Conservation (phyloP, 2,329 filamentous ascomycete species). For the Chaetomium strumarium region DNA sequence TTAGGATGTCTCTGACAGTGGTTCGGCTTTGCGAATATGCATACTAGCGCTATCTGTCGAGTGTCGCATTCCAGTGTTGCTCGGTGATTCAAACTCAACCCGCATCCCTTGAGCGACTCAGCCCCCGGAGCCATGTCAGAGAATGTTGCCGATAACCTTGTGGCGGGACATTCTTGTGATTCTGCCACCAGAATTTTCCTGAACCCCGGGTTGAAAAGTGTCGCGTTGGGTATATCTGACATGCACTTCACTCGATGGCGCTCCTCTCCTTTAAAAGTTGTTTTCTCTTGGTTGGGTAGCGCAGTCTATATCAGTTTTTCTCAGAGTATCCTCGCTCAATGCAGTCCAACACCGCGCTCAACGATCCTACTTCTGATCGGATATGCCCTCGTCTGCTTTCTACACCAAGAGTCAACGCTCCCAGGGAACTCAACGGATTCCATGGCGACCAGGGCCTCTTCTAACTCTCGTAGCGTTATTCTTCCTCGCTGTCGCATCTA, state of each 20-base stretch:
- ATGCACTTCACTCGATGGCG: too few species aligned
- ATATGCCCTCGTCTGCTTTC: slow-evolving; percentile 8
- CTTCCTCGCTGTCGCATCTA: slow-evolving; percentile 4
- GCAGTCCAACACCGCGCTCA: neutral
- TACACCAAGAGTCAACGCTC: slow-evolving; percentile 13
- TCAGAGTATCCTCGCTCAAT: neutral
- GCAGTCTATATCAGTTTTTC: neutral
- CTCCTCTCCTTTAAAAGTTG: too few species aligned
- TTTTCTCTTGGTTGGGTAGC: too few species aligned
- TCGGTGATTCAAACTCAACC: neutral
- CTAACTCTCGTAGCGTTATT: slow-evolving; percentile 8
- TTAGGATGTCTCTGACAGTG: neutral
- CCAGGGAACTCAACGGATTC: neutral
- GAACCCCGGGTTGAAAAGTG: neutral
- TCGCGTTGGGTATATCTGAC: neutral
- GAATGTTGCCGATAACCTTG: slow-evolving; percentile 1
- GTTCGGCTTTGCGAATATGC: neutral
- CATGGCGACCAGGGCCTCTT: slow-evolving; percentile 7
- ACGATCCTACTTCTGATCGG: neutral
- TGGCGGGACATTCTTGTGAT: slow-evolving; percentile 8
- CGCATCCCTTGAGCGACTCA: neutral
- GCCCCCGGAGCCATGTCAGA: neutral
- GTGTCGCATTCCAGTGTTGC: neutral
- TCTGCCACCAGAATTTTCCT: neutral
- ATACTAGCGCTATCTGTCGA: neutral